These are phyloP conservation scores for Rhizoclosmatium sp. DNA, from an alignment of 192 early-diverging fungal species.

Conservation along the genomic window DNA sequence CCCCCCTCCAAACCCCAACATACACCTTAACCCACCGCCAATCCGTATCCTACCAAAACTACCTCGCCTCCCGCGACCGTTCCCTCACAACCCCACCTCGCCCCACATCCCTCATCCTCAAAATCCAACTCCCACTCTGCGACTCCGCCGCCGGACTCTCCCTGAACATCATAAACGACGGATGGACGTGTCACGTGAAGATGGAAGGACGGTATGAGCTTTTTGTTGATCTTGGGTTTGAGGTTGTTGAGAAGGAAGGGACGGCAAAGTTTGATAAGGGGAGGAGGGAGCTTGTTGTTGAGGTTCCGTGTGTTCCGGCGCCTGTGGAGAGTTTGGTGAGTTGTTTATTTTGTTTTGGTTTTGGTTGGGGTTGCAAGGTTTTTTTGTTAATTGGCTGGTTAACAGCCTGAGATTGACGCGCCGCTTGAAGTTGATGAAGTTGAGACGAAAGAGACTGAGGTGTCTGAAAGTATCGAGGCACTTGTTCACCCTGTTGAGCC, in stretches of 20 bases:
- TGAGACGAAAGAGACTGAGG: not conserved
- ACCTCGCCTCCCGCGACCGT: constrained; percentile 42
- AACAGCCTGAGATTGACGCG: not conserved
- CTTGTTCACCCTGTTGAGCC: no score
- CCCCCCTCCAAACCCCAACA: constrained; percentile 28
- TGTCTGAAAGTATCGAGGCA: not conserved
- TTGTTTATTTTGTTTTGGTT: not conserved
- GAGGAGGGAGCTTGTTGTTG: constrained; percentile 44
- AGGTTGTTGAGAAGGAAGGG: constrained; percentile 48
- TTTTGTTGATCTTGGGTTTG: constrained; percentile 53
- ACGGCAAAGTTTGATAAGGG: constrained; percentile 56
- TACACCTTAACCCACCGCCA: constrained; percentile 54
- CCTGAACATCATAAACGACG: constrained; percentile 38
- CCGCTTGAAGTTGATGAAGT: not conserved
- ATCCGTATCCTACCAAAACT: constrained; percentile 45
- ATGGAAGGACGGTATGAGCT: constrained; percentile 45
- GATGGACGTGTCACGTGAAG: constrained; percentile 11
- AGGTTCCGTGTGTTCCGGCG: constrained; percentile 32
- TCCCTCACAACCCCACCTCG: constrained; percentile 34
- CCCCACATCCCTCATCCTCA: constrained; percentile 55
- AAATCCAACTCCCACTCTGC: constrained; percentile 50
- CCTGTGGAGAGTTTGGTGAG: not conserved
- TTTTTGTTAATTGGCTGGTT: not conserved
- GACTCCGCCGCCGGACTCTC: constrained; percentile 31
- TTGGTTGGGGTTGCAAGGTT: not conserved